Evolutionary conservation across 169 alveolate species (phyloP).

Genomic region (Ichthyophthirius multifiliis): DNA sequence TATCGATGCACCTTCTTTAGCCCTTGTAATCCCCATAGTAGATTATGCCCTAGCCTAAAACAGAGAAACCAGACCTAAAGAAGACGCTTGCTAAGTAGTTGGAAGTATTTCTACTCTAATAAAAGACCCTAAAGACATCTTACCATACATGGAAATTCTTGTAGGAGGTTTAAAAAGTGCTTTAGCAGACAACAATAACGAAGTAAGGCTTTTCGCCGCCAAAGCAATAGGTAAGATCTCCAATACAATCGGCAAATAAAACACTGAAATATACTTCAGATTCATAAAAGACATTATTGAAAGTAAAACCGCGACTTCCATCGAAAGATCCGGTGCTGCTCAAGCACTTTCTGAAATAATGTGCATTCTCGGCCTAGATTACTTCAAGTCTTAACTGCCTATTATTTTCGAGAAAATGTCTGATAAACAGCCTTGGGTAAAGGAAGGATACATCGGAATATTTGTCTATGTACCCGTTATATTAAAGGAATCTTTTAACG

Average conservation of each 20-base stretch:
- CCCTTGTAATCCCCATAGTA: conserved; percentile 80
- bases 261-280: conserved; percentile 56
- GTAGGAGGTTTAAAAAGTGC: conserved; percentile 75
- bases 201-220: conserved; percentile 74
- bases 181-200: conserved; percentile 71
- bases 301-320: conserved; percentile 51
- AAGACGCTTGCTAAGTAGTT: conserved; percentile 62
- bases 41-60: conserved; percentile 74
- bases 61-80: conserved; percentile 57
- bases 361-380: conserved; percentile 58
- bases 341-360: conserved; percentile 81
- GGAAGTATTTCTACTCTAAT: conserved; percentile 77
- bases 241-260: conserved; percentile 61
- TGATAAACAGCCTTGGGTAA: conserved; percentile 34
- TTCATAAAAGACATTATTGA: conserved; percentile 72
- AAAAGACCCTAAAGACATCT: conserved; percentile 66
- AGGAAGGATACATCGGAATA: conserved; percentile 48
- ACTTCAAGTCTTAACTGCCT: conserved; percentile 50
- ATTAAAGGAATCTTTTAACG: conserved; percentile 63
- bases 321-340: conserved; percentile 79
- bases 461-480: conserved; percentile 77
- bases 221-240: conserved; percentile 77
- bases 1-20: conserved; percentile 82
- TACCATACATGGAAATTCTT: conserved; percentile 76
- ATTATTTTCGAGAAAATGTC: conserved; percentile 45